Conservation (phyloP, 441 rosid genomes). For the Erodium trifolium region DNA sequence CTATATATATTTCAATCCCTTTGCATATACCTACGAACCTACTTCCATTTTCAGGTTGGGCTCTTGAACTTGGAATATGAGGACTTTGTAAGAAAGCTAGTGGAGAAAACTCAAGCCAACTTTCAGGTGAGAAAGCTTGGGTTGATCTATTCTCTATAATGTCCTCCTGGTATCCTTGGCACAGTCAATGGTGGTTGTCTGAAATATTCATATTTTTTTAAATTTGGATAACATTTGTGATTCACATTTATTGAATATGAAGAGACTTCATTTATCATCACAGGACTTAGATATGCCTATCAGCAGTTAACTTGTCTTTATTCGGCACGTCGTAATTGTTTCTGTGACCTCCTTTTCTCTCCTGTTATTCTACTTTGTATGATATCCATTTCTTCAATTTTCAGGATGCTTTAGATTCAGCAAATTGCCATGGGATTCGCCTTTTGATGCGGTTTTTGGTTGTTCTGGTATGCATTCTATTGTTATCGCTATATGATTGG, state of each 20-base stretch:
- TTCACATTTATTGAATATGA: background rate
- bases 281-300: background rate
- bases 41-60: conserved; percentile 47
- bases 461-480: conserved; percentile 49
- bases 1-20: background rate
- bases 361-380: background rate
- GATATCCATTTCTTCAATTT: conserved; percentile 14
- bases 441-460: conserved; percentile 80
- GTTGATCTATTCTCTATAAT: background rate
- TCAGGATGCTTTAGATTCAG: conserved; percentile 74
- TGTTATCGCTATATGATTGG: conserved; percentile 14
- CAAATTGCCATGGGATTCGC: conserved; percentile 66
- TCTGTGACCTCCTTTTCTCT: background rate
- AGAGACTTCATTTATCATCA: background rate
- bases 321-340: background rate
- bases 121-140: conserved; percentile 54
- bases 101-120: conserved; percentile 48
- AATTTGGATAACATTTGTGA: background rate
- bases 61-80: conserved; percentile 92
- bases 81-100: conserved; percentile 55
- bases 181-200: background rate
- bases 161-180: background rate
- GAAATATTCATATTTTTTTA: no score
- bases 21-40: background rate
- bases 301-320: background rate